Conservation (phyloP, 2,329 filamentous ascomycete genomes). For the Colletotrichum cordylinicola region DNA sequence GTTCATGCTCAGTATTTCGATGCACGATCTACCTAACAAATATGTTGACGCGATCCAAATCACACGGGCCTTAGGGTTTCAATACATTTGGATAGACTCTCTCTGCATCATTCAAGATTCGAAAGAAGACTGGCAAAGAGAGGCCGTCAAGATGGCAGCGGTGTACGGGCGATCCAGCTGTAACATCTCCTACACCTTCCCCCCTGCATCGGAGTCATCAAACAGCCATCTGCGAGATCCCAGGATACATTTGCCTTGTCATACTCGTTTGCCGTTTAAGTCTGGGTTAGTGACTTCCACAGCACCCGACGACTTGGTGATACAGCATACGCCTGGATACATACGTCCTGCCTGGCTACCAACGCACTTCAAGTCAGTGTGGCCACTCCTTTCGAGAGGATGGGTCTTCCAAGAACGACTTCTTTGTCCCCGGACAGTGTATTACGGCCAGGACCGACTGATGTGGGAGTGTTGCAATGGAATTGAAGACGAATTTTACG, state of each 20-base stretch:
- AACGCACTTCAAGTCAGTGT: not conserved
- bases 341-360: not conserved
- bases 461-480: not conserved
- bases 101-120: not conserved
- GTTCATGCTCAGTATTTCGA: not conserved
- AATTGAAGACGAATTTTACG: not conserved
- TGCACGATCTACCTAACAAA: not conserved
- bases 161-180: not conserved
- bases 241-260: not conserved
- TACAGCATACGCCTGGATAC: not conserved
- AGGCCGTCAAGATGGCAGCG: not conserved
- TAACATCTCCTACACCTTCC: not conserved
- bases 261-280: not conserved
- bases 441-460: not conserved
- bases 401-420: not conserved
- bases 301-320: not conserved
- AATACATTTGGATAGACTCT: not conserved
- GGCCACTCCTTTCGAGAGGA: not conserved
- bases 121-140: not conserved
- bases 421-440: not conserved
- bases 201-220: not conserved
- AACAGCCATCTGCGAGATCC: not conserved
- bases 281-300: rapidly evolving
- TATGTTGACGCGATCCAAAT: not conserved
- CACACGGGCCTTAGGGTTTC: not conserved